Percentiles rank a stretch among this genome's conserved stretches.
Conservation (phyloP, 2,329 filamentous ascomycete species). For the Cryoendolithus antarcticus region DNA sequence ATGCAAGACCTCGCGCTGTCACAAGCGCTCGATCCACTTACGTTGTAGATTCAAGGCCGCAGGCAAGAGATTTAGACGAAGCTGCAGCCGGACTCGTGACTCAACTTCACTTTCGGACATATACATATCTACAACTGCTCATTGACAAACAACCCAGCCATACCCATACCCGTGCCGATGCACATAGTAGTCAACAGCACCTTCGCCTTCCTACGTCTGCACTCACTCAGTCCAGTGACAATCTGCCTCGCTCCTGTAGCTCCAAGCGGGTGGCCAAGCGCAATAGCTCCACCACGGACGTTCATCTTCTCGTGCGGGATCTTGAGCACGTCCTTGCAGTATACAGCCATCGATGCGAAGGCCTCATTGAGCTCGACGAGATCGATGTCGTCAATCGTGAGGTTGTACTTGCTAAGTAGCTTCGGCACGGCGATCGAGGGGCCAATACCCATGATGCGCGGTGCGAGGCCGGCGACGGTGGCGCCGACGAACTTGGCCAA, state of each 20-base stretch:
- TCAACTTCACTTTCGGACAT: too few species aligned
- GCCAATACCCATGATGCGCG: slow-evolving; percentile 93
- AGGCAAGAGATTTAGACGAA: too few species aligned
- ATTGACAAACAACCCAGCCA: slow-evolving; percentile 55
- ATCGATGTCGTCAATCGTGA: slow-evolving; percentile 73
- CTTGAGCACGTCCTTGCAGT: slow-evolving; percentile 54
- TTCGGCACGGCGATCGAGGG: slow-evolving; percentile 63
- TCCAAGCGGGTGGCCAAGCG: slow-evolving; percentile 67
- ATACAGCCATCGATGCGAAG: slow-evolving; percentile 95
- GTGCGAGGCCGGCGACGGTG: slow-evolving; percentile 78
- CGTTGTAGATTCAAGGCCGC: too few species aligned
- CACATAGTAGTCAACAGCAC: slow-evolving; percentile 79
- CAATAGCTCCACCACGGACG: slow-evolving; percentile 68
- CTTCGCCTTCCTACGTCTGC: slow-evolving; percentile 21
- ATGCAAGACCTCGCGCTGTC: too few species aligned
- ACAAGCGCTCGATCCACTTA: too few species aligned
- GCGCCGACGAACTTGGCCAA: slow-evolving; percentile 89
- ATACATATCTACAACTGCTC: slow-evolving; percentile 36
- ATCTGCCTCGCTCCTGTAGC: slow-evolving; percentile 70
- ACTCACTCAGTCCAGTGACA: slow-evolving; percentile 53
- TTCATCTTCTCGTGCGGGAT: slow-evolving; percentile 70
- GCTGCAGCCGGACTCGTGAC: too few species aligned
- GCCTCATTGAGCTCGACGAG: slow-evolving; percentile 94
- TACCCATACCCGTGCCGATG: slow-evolving; percentile 54
- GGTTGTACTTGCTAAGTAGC: slow-evolving; percentile 66